Evolutionary conservation across 441 rosid species (phyloP), one percentile per base, ranked within the genome.

Genomic region (Populus hybrid): DNA sequence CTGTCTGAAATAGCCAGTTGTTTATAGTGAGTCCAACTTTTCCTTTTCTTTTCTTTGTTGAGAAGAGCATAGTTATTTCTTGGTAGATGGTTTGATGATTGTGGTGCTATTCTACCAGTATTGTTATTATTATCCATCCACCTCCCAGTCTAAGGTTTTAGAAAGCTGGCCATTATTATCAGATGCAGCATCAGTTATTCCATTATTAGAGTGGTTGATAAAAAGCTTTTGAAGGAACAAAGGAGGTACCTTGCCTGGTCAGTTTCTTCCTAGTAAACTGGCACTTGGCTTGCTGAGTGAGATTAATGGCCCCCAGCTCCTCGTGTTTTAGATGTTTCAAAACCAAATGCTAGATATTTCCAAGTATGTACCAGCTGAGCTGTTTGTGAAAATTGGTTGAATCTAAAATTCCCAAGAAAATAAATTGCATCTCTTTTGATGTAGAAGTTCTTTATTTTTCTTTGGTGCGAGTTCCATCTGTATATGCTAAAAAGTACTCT

Each of bases 321-420:
- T 53, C 63, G 64, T n/a, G 8, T 59, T 59, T n/a, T 59, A n/a
- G 64, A n/a, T 59, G 64, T 59, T 36, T 28, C 71, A 67, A 42
- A 74, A 23, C 66, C 3, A 72, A 32, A 10, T 11, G 46, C 67
- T 23, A 72, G 75, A 57, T 72, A 57, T 72, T 72, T 30, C n/a
- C 32, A 40, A 57, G 64, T 57, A 16, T 18, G 64, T 8, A 3
- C n/a, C 10, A n/a, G 64, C 64, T 59, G 65, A 72, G 59, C 38
- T 59, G 16, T 16, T 32, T 20, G 12, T 11, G 30, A 46, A 21
- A n/a, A 61, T 34, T 21, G 6, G 28, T 18, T 53, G n/a, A 34
- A 6, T 18, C 8, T 9, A 8, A 11, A 12, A 11, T 30, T 57
- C 10, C 63, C 26, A 5, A 6, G 40, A 72, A 72, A 72, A 12